Percentiles rank a stretch among this genome's conserved stretches.
Evolutionary conservation across 495 filamentous ascomycete genomes (phyloP).

Genomic region (Antarctomyces pellizariae): DNA sequence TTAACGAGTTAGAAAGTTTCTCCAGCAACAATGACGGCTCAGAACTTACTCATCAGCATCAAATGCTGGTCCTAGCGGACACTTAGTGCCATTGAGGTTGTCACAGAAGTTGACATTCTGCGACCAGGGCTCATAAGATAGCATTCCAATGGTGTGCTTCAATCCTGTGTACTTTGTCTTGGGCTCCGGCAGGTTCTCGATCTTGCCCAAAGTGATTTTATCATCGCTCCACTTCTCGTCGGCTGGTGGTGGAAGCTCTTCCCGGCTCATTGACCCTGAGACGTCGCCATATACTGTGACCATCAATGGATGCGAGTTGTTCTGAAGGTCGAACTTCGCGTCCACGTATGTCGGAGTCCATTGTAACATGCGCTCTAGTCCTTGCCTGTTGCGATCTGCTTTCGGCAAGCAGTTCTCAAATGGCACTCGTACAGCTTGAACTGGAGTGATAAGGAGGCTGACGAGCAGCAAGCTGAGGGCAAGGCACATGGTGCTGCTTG

Average conservation of each 20-base stretch:
- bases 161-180: conserved; percentile 47
- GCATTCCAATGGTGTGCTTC: conserved; percentile 37
- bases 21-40: not conserved
- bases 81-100: conserved; percentile 32
- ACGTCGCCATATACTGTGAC: conserved; percentile 85
- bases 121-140: conserved; percentile 46
- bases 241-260: conserved; percentile 26
- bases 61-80: conserved; percentile 59
- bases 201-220: conserved; percentile 38
- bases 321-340: conserved; percentile 41
- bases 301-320: conserved; percentile 39
- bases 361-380: conserved; percentile 40
- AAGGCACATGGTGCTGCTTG: too few relatives aligned
- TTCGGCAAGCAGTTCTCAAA: conserved; percentile 69
- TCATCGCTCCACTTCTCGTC: conserved; percentile 27
- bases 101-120: conserved; percentile 36
- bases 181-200: conserved; percentile 30
- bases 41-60: conserved; percentile 10
- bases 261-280: conserved; percentile 28
- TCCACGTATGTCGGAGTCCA: conserved; percentile 51
- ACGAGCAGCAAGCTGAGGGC: conserved; percentile 13
- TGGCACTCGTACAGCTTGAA: conserved; percentile 35
- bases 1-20: conserved; percentile 1
- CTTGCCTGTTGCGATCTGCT: conserved; percentile 22
- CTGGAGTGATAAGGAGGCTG: conserved; percentile 11